Evolutionary conservation across 2,329 filamentous ascomycete genomes (phyloP), one percentile per base, ranked within the genome.

Genomic region (Stachybotrys chlorohalonatus): DNA sequence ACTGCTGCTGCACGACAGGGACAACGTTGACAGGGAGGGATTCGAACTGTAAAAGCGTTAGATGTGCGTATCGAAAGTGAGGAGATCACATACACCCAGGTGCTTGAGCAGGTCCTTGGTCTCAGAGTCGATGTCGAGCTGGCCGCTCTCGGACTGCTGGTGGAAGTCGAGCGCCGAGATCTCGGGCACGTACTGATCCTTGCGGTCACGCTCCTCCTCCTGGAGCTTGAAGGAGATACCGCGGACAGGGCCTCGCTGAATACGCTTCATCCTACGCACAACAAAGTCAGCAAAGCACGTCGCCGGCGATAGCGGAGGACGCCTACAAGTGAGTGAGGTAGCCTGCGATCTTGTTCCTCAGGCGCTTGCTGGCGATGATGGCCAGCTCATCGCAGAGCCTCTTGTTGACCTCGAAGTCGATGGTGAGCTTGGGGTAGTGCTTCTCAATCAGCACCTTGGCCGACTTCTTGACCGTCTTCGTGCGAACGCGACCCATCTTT

Each of bases 221-320:
- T 99, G 94, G 59, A 99, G 90, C 86, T 99, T 99, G 92, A 99
- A 99, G 78, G 95, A 99, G 81, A 99, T 99, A 83, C 94, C 94
- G 70, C 94, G 95, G 78, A 99, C 94, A 64, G 94, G 94, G 64
- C 94, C 94, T 76, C 94, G 91, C 84, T 97, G 94, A 70, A 99
- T 99, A 79, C 94, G 94, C 87, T 97, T 97, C 95, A 99, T 99
- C 79, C 39, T 45, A 45, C 39, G n/a, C 39, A 45, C 11, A 5
- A 5, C n/a, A 11, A 11, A n/a, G n/a, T 45, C n/a, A 45, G 39
- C 39, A 45, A n/a, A n/a, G 39, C 39, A n/a, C 11, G 11, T 5
- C 11, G 39, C 11, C 39, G 5, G n/a, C 39, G 39, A 5, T n/a
- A 5, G n/a, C 11, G 39, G 11, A n/a, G 11, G 39, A 45, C 11